Conservation (phyloP, 192 early-diverging fungal genomes). For the Mortierella claussenii region DNA sequence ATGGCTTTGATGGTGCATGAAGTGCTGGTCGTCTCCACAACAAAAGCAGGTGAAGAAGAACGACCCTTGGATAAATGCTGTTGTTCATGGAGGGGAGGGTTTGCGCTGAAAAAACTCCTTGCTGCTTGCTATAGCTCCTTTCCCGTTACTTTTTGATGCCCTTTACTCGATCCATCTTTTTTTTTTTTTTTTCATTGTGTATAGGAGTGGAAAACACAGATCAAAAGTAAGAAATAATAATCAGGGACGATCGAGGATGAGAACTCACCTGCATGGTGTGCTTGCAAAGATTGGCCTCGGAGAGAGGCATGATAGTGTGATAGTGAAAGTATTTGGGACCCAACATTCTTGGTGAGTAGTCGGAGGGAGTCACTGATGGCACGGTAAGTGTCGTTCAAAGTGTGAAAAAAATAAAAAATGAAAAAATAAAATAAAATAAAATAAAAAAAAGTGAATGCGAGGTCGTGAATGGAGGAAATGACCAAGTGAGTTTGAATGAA, state of each 20-base stretch:
- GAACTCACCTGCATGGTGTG: conserved; percentile 34
- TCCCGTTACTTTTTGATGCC: too few species aligned
- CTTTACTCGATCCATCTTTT: too few species aligned
- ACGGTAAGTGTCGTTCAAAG: neutral
- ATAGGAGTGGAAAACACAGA: neutral
- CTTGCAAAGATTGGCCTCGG: conserved; percentile 42
- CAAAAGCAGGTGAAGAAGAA: too few species aligned
- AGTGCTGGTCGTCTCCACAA: too few species aligned
- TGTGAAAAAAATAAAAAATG: neutral
- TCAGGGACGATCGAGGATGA: neutral
- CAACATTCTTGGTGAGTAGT: conserved; percentile 24
- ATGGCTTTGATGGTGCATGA: too few species aligned
- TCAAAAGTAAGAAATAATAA: neutral
- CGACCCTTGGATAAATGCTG: too few species aligned
- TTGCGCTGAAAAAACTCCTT: too few species aligned
- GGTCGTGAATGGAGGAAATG: too few species aligned
- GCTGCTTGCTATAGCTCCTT: too few species aligned
- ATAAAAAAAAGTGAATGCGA: too few species aligned
- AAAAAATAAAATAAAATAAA: neutral
- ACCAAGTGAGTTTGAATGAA: too few species aligned
- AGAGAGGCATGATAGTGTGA: conserved; percentile 27
- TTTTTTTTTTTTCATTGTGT: neutral
- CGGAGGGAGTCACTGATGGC: conserved; percentile 6
- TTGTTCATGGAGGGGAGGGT: too few species aligned
- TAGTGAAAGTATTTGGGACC: conserved; percentile 13